Base-by-base conservation (phyloP, 176 grass and related monocot species). In the Eremochloa ophiuroides region DNA sequence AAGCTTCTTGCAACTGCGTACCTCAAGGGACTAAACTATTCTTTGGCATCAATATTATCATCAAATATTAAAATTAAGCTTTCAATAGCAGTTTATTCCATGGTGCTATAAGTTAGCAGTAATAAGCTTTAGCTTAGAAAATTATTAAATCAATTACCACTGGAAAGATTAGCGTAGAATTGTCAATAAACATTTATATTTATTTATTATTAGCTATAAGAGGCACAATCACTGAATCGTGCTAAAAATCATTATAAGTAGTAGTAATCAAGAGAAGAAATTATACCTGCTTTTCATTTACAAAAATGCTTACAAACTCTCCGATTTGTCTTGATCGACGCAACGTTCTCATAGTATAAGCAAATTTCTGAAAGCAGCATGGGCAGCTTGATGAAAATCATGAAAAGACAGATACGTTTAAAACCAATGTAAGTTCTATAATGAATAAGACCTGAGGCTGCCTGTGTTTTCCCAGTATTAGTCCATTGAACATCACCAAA, bases 401-500 rank as follows among this genome's bases (percentile, higher is more conserved):
- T 63, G 27, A 43, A 15, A 66, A 76, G 27, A 23, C 4, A 80
- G 83, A 81, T 67, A 82, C 76, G 10, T n/a, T 53, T 60, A 62
- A 69, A 8, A 59, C 26, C 42, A 22, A 72, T 44, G 20, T 66
- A 51, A 38, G n/a, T 42, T 71, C 29, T 67, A 41, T 59, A 72
- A 71, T n/a, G 33, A 82, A 71, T 66, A 74, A 84, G 37, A 98
- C 95, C 88, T 93, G 81, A 35, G 95, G 95, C 50, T 87, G 80
- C 74, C 72, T 87, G 78, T 98, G 95, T 58, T 98, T 98, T 46
- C 95, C 95, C 46, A 98, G 84, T 87, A 98, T 94, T 70, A 98
- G 77, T 40, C 95, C 95, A 84, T 98, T 98, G 71, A 98, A 93
- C 80, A 98, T 93, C 70, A 98, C 95, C 88, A 98, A 87, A 91